Percentiles rank a stretch among this genome's conserved stretches.
Conservation (phyloP, 257 asterid species). For the Lycium ferocissimum region DNA sequence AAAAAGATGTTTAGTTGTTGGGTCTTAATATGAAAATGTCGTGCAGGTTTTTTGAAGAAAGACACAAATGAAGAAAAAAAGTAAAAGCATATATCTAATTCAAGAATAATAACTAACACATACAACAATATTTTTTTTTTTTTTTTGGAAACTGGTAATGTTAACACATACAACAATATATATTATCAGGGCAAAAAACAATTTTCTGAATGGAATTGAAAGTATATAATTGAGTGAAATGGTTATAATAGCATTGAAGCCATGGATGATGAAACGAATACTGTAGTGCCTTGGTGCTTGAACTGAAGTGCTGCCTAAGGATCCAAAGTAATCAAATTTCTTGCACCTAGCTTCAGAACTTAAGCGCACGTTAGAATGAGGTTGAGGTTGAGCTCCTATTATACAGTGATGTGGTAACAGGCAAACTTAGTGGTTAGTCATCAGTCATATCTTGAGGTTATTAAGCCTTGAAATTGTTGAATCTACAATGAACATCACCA, state of each 20-base stretch:
- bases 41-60: neutral
- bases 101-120: neutral
- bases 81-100: neutral
- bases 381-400: neutral
- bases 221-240: too few relatives aligned
- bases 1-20: neutral
- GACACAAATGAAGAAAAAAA: neutral
- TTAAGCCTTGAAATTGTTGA: constrained; percentile 3
- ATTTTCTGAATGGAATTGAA: too few relatives aligned
- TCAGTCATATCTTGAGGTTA: neutral
- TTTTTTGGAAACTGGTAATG: too few relatives aligned
- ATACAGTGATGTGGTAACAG: neutral
- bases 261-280: neutral
- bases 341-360: constrained; percentile 11
- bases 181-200: neutral
- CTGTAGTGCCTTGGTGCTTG: neutral
- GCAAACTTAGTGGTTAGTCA: neutral
- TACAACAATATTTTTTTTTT: neutral
- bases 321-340: neutral
- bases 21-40: neutral
- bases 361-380: neutral
- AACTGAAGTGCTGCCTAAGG: neutral
- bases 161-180: neutral
- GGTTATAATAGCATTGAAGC: neutral
- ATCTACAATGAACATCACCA: neutral